Conservation (phyloP, 768 basidiomycete species). For the Lactifluus subvellereus region DNA sequence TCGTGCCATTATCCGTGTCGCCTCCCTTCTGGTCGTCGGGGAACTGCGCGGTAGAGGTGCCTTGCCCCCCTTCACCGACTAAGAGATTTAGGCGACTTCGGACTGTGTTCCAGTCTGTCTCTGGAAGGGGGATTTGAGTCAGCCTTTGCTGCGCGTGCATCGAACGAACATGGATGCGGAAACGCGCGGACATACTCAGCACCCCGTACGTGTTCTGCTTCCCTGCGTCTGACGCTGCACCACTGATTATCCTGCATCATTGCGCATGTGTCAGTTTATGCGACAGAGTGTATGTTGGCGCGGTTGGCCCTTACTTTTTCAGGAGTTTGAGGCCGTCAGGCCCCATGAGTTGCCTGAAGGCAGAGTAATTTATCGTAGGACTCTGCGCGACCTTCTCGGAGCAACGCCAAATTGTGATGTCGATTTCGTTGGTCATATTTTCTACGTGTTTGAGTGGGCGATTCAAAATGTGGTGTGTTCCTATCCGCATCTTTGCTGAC, state of each 20-base stretch:
- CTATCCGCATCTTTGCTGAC: neutral
- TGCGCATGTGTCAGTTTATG: neutral
- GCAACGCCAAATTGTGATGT: neutral
- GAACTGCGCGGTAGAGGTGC: neutral
- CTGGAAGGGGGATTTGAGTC: neutral
- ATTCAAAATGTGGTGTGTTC: neutral
- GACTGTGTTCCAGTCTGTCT: neutral
- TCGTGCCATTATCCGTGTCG: neutral
- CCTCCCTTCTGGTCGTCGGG: neutral
- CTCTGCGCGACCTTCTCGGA: neutral
- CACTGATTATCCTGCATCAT: neutral
- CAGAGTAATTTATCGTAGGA: neutral
- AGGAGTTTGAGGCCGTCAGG: neutral
- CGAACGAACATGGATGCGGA: neutral
- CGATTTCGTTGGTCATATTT: neutral
- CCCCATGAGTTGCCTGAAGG: slow-evolving; percentile 1
- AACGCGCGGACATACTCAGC: neutral
- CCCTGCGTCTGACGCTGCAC: neutral
- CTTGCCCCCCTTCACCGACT: neutral
- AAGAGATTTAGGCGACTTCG: neutral
- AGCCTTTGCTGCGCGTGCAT: no score
- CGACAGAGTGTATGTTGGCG: neutral
- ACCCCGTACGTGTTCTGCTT: neutral
- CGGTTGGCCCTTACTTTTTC: neutral
- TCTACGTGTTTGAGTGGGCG: neutral